Conservation (phyloP, 2,329 filamentous ascomycete species). For the Zymoseptoria brevis region DNA sequence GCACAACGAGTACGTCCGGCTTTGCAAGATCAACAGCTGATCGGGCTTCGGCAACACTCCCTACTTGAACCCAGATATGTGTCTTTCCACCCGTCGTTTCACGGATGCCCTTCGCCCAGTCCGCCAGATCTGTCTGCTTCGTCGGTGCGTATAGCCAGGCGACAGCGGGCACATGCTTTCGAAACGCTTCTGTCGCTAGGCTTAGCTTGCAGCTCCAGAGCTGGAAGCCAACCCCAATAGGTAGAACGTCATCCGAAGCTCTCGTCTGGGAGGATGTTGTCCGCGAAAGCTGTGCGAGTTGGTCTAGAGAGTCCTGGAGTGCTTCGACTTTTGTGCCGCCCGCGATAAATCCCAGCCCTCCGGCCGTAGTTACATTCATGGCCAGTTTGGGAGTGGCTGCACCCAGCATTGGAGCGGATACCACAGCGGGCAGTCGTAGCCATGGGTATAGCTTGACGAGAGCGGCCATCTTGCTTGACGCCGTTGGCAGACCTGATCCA, state of each 20-base stretch:
- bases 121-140: slow-evolving; percentile 28
- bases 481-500: neutral
- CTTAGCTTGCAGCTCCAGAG: slow-evolving; percentile 39
- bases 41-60: slow-evolving; percentile 48
- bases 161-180: slow-evolving; percentile 41
- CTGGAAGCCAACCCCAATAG: slow-evolving; percentile 54
- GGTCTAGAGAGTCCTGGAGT: slow-evolving; percentile 22
- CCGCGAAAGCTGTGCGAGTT: neutral
- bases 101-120: slow-evolving; percentile 23
- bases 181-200: slow-evolving; percentile 27
- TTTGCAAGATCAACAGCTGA: slow-evolving; percentile 40
- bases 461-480: neutral
- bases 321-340: slow-evolving; percentile 28
- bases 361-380: slow-evolving; percentile 47
- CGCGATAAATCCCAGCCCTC: slow-evolving; percentile 38
- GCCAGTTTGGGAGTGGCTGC: slow-evolving; percentile 49
- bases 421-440: slow-evolving; percentile 48
- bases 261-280: slow-evolving; percentile 1
- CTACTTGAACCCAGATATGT: slow-evolving; percentile 52
- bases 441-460: slow-evolving; percentile 43
- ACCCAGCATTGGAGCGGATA: slow-evolving; percentile 58
- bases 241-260: slow-evolving; percentile 25
- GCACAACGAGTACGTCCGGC: slow-evolving; percentile 50
- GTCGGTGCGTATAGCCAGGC: slow-evolving; percentile 59
- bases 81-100: slow-evolving; percentile 26